Evolutionary conservation across 2,329 filamentous ascomycete species (phyloP), one percentile per base, ranked within the genome.

Genomic region (Penicillium hordei): DNA sequence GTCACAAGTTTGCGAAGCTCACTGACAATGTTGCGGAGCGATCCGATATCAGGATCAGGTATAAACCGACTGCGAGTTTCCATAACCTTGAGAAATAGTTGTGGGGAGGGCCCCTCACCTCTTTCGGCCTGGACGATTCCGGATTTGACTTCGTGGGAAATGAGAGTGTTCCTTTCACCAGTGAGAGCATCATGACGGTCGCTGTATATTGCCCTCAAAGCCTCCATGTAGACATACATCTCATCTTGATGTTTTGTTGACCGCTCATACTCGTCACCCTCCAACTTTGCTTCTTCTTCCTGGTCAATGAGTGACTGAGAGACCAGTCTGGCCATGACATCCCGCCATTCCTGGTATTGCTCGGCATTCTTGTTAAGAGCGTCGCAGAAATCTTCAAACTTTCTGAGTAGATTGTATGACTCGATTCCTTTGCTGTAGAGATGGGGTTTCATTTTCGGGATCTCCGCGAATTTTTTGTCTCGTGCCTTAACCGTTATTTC

Each of bases 241-340:
- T 95, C 87, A 60, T 97, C 93, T 75, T 97, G 93, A 45, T 88
- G 83, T 71, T 90, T 90, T 0, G 92, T 91, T 0, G 93, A 96
- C 33, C 90, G 85, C 64, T 91, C 89, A 61, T 96, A 94, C 71
- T 97, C 94, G 58, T 97, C 89, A 25, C 94, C 94, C 12, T 91
- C 93, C 2, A 86, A 83, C 57, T 96, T 91, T 10, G 83, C 75
- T n/a, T 78, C 79, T 17, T 86, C 86, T 40, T 96, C 91, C 68
- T 94, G 87, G 65, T 97, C 94, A 19, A 97, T 86, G 1, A 97
- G 81, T 0, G 90, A 86, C 59, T 86, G 83, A 12, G 89, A 76
- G 10, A 97, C 80, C 21, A 93, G 83, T 53, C 89, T 82, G 19
- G 91, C 82, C 58, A 93, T 86, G 42, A 86, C 81, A 57, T 88